A percentile compares a stretch with the other conserved stretches of the same genome.
Conservation (phyloP, 352 stramenopile genomes). For the Globisporangium middletonii region DNA sequence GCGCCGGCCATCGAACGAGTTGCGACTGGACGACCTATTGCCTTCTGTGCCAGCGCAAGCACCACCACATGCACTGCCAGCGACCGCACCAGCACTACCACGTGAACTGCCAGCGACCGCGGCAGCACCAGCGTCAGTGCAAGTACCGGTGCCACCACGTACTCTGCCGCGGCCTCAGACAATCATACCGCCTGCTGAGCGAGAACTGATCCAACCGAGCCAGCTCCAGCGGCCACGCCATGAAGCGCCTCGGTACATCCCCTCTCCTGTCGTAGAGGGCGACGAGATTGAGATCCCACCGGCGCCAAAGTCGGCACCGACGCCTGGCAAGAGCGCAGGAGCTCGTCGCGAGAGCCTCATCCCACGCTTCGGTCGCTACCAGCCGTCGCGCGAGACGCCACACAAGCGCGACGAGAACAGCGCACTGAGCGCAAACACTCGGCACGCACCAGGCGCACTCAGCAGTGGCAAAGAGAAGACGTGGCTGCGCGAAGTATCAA, state of each 20-base stretch:
- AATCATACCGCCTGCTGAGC: background rate
- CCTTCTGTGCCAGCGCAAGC: background rate
- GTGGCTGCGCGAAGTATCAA: slow-evolving; percentile 9
- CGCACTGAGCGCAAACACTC: slow-evolving; percentile 1
- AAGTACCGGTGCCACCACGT: too few species aligned
- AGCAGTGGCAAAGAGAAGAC: slow-evolving; percentile 1
- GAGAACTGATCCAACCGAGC: background rate
- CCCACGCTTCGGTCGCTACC: slow-evolving; percentile 5
- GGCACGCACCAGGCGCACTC: background rate
- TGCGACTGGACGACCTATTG: background rate
- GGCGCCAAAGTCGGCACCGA: slow-evolving; percentile 6
- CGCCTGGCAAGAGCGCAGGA: background rate
- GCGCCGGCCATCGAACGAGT: slow-evolving; percentile 2
- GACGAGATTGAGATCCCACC: background rate
- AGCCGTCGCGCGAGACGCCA: background rate
- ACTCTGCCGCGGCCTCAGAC: background rate
- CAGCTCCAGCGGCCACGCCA: slow-evolving; percentile 3
- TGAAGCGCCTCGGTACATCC: background rate
- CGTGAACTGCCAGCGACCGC: too few species aligned
- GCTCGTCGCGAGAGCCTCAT: slow-evolving; percentile 14
- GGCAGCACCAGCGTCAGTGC: too few species aligned
- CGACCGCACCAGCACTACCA: too few species aligned
- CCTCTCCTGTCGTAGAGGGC: background rate
- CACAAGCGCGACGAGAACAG: slow-evolving; percentile 7
- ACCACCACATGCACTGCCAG: background rate